Base-by-base conservation (phyloP, 2,329 filamentous ascomycete species). In the Sporothrix sp. region DNA sequence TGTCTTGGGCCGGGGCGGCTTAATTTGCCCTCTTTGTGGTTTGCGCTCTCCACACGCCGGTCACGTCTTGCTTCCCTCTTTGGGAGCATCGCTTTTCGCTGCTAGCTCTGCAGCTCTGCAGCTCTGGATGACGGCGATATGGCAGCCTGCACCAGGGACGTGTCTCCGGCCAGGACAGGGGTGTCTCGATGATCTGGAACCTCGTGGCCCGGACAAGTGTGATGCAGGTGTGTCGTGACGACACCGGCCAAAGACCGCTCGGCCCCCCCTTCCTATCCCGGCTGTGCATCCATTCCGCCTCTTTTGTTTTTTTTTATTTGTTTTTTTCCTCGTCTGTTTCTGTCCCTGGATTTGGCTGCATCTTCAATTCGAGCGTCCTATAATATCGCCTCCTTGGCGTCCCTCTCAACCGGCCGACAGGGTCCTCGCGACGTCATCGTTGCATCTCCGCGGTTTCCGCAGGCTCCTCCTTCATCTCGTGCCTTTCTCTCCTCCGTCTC, bases 141-240 rank as follows among this genome's bases (percentile, higher is more conserved):
- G 25, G 25, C 25, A 6, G 18, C 20, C 42, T 13, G 28, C 18
- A 33, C 42, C 20, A 14, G 7, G 20, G 7, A 13, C n/a, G 21
- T 4, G 16, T 44, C 28, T 44, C 30, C 30, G 28, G 18, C 30
- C 27, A 32, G 30, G 25, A 18, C 6, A 7, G 30, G 28, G 16
- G 23, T 10, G 42, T n/a, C n/a, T n/a, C n/a, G n/a, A 35, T 35
- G 42, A 45, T 45, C 30, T 45, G 42, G 42, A 45, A 33, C 42
- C 42, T 35, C 28, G 20, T 45, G 42, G 42, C 18, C 40, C 27
- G 18, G 8, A 27, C 11, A 23, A 3, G 9, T 18, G 14, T 44
- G 40, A 27, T 21, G 27, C 10, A 27, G 20, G 27, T 16, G 6
- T 16, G 21, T 44, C 40, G 27, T 44, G 40, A 44, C 27, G 40